phyloP scores from a whole-genome alignment of 2,329 filamentous ascomycete species.

The Aspergillus pseudonomiae region DNA sequence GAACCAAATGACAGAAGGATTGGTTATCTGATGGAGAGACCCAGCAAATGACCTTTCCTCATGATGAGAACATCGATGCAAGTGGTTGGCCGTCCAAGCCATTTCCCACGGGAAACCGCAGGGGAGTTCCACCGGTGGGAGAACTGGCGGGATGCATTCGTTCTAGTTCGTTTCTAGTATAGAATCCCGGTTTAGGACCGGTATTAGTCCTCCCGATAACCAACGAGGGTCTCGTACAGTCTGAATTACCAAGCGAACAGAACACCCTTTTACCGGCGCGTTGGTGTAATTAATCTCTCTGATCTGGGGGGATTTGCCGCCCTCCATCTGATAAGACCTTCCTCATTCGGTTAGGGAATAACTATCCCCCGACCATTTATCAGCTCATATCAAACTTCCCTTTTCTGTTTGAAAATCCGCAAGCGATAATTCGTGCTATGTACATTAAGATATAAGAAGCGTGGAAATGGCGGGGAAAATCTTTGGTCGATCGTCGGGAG shows the following conservation, averaged over 20 bases:
- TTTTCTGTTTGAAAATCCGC: not conserved
- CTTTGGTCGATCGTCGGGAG: slow-evolving; percentile 25
- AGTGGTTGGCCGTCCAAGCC: not conserved
- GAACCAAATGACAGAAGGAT: not conserved
- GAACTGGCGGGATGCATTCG: not conserved
- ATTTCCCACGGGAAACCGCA: not conserved
- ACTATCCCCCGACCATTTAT: not conserved
- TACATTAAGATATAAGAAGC: not conserved
- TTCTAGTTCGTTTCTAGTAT: slow-evolving; percentile 10
- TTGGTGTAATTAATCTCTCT: slow-evolving; percentile 3
- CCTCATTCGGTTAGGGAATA: not conserved
- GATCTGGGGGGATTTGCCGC: not conserved
- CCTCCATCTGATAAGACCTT: slow-evolving; percentile 20
- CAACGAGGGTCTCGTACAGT: slow-evolving; percentile 15
- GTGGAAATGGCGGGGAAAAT: slow-evolving; percentile 20
- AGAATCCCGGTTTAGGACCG: not conserved
- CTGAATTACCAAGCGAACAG: slow-evolving; percentile 14
- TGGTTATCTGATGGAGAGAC: not conserved
- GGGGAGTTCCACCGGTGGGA: not conserved
- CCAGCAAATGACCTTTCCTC: not conserved
- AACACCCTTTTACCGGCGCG: not conserved
- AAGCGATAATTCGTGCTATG: not conserved
- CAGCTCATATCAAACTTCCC: not conserved
- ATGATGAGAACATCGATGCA: not conserved
- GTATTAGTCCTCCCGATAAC: not conserved